These are phyloP conservation scores for Peltaster fructicola DNA, from an alignment of 2,329 filamentous ascomycete genomes.

Conservation along the genomic window DNA sequence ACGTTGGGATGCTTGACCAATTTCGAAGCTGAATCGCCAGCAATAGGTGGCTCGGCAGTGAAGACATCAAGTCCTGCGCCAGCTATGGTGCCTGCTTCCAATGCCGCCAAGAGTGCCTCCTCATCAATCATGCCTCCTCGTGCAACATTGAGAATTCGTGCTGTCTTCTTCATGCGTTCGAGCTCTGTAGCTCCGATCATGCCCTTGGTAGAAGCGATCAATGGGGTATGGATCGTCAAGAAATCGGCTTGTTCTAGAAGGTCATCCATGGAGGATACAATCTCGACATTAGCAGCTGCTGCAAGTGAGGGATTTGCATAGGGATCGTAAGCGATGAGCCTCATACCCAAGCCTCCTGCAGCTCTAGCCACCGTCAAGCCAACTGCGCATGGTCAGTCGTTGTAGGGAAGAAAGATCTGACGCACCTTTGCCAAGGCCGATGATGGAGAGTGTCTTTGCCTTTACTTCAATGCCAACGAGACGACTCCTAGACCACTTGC, in stretches of 20 bases:
- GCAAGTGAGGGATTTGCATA: conserved; percentile 62
- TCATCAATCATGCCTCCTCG: conserved; percentile 70
- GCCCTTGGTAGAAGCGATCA: conserved; percentile 59
- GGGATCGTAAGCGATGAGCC: conserved; percentile 55
- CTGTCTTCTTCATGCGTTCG: conserved; percentile 52
- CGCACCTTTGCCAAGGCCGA: conserved; percentile 59
- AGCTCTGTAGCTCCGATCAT: conserved; percentile 53
- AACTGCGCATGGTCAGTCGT: conserved; percentile 26
- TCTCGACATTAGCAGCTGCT: conserved; percentile 42
- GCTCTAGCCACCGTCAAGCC: conserved; percentile 66
- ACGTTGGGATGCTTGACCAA: conserved; percentile 54
- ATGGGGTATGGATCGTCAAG: conserved; percentile 63
- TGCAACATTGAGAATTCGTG: conserved; percentile 62
- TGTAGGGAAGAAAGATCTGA: background rate
- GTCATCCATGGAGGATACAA: conserved; percentile 18
- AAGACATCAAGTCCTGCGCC: conserved; percentile 70
- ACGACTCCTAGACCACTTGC: conserved; percentile 57
- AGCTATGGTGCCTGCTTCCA: conserved; percentile 54
- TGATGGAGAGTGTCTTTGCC: conserved; percentile 56
- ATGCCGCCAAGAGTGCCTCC: conserved; percentile 48
- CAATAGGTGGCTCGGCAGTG: conserved; percentile 52
- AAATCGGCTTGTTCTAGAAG: conserved; percentile 55
- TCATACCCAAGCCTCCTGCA: conserved; percentile 61
- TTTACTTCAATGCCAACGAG: conserved; percentile 64
- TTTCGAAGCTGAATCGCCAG: conserved; percentile 39